Percentiles rank a stretch among this genome's conserved stretches.
These are phyloP conservation scores for Tuber borchii DNA, from an alignment of 495 filamentous ascomycete genomes.

Conservation along the genomic window DNA sequence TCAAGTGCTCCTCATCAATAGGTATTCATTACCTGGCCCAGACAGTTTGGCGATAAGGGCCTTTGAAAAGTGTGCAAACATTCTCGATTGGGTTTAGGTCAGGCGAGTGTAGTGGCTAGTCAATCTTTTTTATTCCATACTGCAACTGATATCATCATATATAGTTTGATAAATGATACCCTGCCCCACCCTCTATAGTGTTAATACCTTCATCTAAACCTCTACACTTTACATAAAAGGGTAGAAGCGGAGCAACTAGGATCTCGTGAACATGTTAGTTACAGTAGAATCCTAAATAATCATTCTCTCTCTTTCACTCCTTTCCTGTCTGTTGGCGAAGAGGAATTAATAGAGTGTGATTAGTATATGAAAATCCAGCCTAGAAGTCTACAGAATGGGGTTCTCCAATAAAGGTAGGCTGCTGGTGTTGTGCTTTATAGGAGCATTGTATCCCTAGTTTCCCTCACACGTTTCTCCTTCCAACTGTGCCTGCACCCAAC, in stretches of 20 bases:
- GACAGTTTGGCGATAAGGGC: not conserved
- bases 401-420: too few species aligned
- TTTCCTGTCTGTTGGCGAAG: not conserved
- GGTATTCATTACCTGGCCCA: not conserved
- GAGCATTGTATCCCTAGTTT: too few species aligned
- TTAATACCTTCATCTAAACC: conserved; percentile 1
- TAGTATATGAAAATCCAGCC: too few species aligned
- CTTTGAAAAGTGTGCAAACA: conserved; percentile 6
- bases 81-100: conserved; percentile 5
- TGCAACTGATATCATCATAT: not conserved
- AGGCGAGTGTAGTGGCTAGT: not conserved
- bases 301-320: not conserved
- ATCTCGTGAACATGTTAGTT: conserved; percentile 2
- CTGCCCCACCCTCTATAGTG: not conserved
- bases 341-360: not conserved
- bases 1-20: conserved; percentile 8
- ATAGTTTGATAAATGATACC: conserved; percentile 6
- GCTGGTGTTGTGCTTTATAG: too few species aligned
- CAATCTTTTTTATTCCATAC: not conserved
- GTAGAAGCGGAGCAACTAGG: not conserved
- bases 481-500: too few species aligned
- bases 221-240: not conserved
- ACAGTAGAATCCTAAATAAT: not conserved
- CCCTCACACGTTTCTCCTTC: too few species aligned
- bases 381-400: too few species aligned